Percentiles rank a stretch among this genome's conserved stretches.
phyloP scores from a whole-genome alignment of 2,329 filamentous ascomycete species.

The Phoma herbarum region DNA sequence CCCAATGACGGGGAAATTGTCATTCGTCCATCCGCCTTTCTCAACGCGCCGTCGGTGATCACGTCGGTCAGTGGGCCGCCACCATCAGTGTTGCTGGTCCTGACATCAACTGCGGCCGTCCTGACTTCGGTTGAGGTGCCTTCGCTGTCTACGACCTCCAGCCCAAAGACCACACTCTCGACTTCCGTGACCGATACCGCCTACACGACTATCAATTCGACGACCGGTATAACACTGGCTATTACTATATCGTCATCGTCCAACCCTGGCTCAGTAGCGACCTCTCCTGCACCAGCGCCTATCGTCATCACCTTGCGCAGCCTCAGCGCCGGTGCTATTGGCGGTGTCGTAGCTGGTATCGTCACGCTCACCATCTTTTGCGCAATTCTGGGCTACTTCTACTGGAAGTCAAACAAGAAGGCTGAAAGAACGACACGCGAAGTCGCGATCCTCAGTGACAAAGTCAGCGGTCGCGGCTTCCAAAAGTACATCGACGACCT shows the following conservation, averaged over 20 bases:
- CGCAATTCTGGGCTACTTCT: constrained; percentile 7
- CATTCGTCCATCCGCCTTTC: background rate
- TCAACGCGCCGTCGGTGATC: background rate
- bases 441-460: constrained; percentile 19
- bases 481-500: constrained; percentile 20
- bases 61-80: background rate
- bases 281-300: background rate
- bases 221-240: background rate
- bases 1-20: constrained; percentile 9
- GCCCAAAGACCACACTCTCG: background rate
- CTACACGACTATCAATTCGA: background rate
- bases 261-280: background rate
- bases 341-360: background rate
- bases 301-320: background rate
- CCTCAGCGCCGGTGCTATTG: constrained; percentile 3
- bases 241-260: background rate
- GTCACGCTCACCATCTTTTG: constrained; percentile 4
- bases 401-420: constrained; percentile 19
- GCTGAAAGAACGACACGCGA: constrained; percentile 13
- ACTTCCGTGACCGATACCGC: background rate
- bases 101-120: background rate
- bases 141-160: background rate
- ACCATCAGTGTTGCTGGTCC: background rate
- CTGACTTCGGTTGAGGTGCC: background rate
- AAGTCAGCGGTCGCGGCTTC: constrained; percentile 15